Evolutionary conservation across 371 early-diverging fungal species (phyloP), one percentile per base, ranked within the genome.

Genomic region (Circinella umbellata): DNA sequence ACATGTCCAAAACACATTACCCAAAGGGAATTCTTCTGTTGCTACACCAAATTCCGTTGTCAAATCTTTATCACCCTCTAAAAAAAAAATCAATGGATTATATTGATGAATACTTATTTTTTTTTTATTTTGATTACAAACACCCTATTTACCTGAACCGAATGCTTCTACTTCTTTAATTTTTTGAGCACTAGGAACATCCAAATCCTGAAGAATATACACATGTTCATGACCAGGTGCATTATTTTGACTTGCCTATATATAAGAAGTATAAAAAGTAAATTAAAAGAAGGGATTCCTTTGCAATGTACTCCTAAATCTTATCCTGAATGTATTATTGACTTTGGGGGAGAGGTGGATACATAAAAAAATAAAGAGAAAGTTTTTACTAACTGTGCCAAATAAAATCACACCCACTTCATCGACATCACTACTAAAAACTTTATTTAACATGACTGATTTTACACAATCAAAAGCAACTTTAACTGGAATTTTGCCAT

Each of bases 1-100:
- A 61, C 87, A 87, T 0, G 84, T 79, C 89, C 88, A 90, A 18
- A 92, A 87, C 0, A 92, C 80, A 62, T 93, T 89, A 39, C 86
- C 82, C 4, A 90, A 74, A 8, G 86, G 80, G 67, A 80, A 89
- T 34, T 82, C 77, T 35, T 78, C 81, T 42, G 77, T 68, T 10
- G 84, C 76, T 0, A 80, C 70, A 3, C 92, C 92, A 69, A 84
- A 83, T 42, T 86, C 84, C 18, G 77, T 71, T 35, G 79, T 74
- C 51, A 87, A 49, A 36, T 67, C 60, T 34, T 13, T 38, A 3
- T 36, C 9, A 36, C 67, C 68, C 1, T 55, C 55, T 69, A 60
- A 46, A 67, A 49, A 11, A 49, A 15, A 27, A 27, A 27, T 27
- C 1, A 27, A 27, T 2, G 27, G 2, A 2, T 27, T 27, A 27